phyloP scores from a whole-genome alignment of 1,139 yeast species.

The Suhomyces ambrosiae region DNA sequence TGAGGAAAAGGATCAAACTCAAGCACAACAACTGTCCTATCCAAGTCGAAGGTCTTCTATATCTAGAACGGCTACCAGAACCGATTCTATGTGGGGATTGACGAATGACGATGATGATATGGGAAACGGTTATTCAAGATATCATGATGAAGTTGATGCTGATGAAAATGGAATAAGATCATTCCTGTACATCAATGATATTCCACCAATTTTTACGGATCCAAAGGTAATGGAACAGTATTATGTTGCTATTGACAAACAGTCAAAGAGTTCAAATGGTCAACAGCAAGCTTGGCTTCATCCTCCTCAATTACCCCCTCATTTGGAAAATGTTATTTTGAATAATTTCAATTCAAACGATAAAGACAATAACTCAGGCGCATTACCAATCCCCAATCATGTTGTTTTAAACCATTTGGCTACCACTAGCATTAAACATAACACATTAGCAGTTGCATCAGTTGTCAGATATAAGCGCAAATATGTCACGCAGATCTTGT shows the following conservation, averaged over 20 bases:
- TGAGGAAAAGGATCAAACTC: conserved; percentile 15
- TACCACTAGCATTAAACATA: conserved; percentile 51
- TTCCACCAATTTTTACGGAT: conserved; percentile 89
- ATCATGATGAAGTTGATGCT: conserved; percentile 65
- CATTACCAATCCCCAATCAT: conserved; percentile 52
- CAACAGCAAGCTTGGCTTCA: conserved; percentile 69
- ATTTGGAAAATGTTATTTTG: conserved; percentile 49
- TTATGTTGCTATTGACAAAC: conserved; percentile 71
- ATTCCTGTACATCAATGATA: conserved; percentile 60
- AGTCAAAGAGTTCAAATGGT: conserved; percentile 63
- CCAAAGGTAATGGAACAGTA: conserved; percentile 64
- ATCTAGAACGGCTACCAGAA: conserved; percentile 30
- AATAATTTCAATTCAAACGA: conserved; percentile 51
- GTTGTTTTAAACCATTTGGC: conserved; percentile 52
- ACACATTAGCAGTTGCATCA: conserved; percentile 52
- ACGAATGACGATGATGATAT: conserved; percentile 73
- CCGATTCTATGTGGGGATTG: conserved; percentile 58
- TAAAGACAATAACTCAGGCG: conserved; percentile 50
- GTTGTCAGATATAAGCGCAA: conserved; percentile 51
- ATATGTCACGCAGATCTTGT: conserved; percentile 51
- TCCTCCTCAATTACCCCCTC: conserved; percentile 56
- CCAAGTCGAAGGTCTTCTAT: conserved; percentile 17
- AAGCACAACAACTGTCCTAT: conserved; percentile 12
- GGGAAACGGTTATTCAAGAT: conserved; percentile 79
- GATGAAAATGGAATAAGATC: conserved; percentile 22